Percentiles rank a stretch among this genome's conserved stretches.
These are phyloP conservation scores for Ballota nigra DNA, from an alignment of 257 asterid species.

Conservation along the genomic window DNA sequence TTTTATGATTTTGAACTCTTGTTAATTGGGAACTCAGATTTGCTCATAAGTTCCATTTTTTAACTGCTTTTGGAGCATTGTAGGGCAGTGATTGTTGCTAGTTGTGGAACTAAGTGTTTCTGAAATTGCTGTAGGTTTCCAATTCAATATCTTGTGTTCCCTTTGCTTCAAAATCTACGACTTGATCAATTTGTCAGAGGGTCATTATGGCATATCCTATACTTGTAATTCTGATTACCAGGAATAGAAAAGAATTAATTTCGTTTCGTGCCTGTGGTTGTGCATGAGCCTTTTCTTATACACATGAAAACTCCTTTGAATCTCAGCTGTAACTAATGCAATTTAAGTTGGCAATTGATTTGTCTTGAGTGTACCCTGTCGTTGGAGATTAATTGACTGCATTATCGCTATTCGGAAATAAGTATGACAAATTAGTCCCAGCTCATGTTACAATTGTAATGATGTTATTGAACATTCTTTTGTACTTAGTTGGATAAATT, in stretches of 20 bases:
- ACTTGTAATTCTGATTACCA: neutral
- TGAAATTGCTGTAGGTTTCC: slow-evolving; percentile 8
- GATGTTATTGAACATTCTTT: neutral
- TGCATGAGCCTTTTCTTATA: neutral
- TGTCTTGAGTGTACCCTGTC: neutral
- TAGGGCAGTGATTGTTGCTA: neutral
- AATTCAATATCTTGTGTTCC: neutral
- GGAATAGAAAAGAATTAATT: neutral
- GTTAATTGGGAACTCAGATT: neutral
- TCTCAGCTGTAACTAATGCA: neutral
- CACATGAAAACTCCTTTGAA: neutral
- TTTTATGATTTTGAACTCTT: neutral
- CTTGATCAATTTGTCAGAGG: neutral
- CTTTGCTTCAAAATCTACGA: neutral
- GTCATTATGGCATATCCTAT: neutral
- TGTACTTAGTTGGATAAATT: neutral
- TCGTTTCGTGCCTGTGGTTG: neutral
- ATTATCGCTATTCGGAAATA: neutral
- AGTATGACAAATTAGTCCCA: neutral
- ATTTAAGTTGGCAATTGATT: neutral
- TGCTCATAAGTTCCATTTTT: neutral
- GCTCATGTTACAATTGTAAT: neutral
- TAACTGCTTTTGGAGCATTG: neutral
- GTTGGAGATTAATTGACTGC: neutral
- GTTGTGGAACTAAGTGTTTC: neutral